Evolutionary conservation across 257 asterid genomes (phyloP).

Genomic region (Solanum pinnatisectum): DNA sequence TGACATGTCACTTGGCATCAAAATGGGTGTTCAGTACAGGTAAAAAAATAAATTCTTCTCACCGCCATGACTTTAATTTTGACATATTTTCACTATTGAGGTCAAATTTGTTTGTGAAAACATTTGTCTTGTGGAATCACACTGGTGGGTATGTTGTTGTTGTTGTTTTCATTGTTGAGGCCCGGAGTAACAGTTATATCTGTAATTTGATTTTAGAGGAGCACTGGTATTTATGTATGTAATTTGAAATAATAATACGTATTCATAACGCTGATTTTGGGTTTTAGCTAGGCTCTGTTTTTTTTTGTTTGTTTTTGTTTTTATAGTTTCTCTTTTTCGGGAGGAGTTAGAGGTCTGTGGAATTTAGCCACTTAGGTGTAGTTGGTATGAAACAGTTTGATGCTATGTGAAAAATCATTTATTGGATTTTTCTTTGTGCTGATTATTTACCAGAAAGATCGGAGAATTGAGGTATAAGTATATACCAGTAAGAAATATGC

Average conservation of each 20-base stretch:
- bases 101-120: not conserved
- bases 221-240: not conserved
- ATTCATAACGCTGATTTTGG: not conserved
- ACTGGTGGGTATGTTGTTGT: not conserved
- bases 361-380: not conserved
- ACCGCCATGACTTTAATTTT: not conserved
- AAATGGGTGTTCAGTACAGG: conserved; percentile 98
- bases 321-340: not conserved
- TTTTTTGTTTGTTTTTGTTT: not conserved
- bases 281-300: not conserved
- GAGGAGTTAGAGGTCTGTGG: not conserved
- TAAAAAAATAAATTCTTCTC: not conserved
- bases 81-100: not conserved
- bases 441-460: not conserved
- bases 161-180: not conserved
- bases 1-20: conserved; percentile 90
- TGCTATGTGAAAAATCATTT: not conserved
- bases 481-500: not conserved
- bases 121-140: not conserved
- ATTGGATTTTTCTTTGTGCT: not conserved
- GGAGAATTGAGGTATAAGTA: not conserved
- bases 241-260: not conserved
- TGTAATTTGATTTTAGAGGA: not conserved
- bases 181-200: not conserved
- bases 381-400: not conserved